Evolutionary conservation across 2,329 filamentous ascomycete genomes (phyloP).

Genomic region (Fusarium newnesense): DNA sequence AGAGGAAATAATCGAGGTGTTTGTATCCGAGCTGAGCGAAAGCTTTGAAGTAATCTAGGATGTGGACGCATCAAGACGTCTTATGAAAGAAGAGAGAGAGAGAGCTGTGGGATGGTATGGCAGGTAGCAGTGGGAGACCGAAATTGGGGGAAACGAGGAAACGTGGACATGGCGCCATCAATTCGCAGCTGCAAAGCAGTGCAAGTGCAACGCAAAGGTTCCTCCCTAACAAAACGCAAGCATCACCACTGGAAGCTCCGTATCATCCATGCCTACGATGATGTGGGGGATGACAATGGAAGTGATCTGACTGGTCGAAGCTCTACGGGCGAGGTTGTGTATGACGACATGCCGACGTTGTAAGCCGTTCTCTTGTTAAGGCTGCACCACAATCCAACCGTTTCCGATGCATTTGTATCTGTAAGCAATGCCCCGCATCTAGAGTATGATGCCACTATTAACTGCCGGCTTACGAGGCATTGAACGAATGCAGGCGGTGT

Average conservation of each 20-base stretch:
- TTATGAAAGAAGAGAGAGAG: not conserved
- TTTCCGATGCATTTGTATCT: not conserved
- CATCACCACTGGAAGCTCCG: slow-evolving; percentile 31
- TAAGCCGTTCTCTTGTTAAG: not conserved
- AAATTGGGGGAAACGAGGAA: slow-evolving; percentile 20
- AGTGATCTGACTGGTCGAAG: slow-evolving; percentile 35
- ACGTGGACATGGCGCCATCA: slow-evolving; percentile 28
- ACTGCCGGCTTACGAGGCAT: slow-evolving; percentile 14
- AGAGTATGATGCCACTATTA: slow-evolving; percentile 6
- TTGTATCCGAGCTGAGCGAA: slow-evolving; percentile 23
- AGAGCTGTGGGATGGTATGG: not conserved
- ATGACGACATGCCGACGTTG: slow-evolving; percentile 38
- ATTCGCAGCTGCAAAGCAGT: not conserved
- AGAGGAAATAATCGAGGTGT: slow-evolving; percentile 13
- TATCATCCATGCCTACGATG: slow-evolving; percentile 35
- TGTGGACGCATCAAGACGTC: slow-evolving; percentile 33
- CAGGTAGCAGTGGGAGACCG: slow-evolving; percentile 2
- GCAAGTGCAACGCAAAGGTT: not conserved
- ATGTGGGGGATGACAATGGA: slow-evolving; percentile 43
- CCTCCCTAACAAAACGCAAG: slow-evolving; percentile 17
- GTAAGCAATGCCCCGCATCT: slow-evolving; percentile 16
- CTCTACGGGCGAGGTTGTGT: slow-evolving; percentile 3
- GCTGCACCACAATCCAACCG: not conserved
- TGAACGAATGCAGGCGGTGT: slow-evolving; percentile 8
- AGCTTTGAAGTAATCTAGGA: slow-evolving; percentile 23